Percentiles rank a stretch among this genome's conserved stretches.
phyloP scores from a whole-genome alignment of 768 basidiomycete species.

The Tulasnella sp. region DNA sequence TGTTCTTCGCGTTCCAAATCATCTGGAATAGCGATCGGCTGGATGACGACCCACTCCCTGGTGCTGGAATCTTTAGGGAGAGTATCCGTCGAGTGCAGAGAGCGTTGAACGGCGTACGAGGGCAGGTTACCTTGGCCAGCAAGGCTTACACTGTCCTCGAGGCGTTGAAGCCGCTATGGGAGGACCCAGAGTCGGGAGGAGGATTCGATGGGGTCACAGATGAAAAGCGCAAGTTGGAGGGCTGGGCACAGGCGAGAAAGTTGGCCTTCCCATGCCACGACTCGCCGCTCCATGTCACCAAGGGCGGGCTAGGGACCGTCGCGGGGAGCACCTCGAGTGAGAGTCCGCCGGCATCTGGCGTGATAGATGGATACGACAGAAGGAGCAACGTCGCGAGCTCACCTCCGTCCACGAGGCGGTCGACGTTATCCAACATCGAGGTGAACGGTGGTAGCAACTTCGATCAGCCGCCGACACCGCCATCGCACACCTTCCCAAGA shows the following conservation, averaged over 20 bases:
- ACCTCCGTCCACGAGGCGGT: too few species aligned
- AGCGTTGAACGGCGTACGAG: not conserved
- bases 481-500: too few species aligned
- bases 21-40: constrained; percentile 64
- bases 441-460: not conserved
- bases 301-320: not conserved
- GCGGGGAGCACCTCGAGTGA: not conserved
- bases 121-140: not conserved
- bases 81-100: constrained; percentile 51
- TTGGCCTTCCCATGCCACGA: not conserved
- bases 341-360: not conserved
- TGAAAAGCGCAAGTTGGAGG: not conserved
- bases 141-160: not conserved
- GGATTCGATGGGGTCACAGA: not conserved
- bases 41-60: constrained; percentile 30
- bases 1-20: constrained; percentile 87
- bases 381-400: too few species aligned
- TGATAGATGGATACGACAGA: not conserved
- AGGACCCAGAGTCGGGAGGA: not conserved
- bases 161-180: not conserved
- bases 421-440: too few species aligned
- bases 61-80: constrained; percentile 62
- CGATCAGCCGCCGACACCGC: not conserved
- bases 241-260: not conserved
- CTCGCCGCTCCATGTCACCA: not conserved